A percentile compares a stretch with the other conserved stretches of the same genome.
Evolutionary conservation across 2,329 filamentous ascomycete species (phyloP).

Genomic region (Ceratocystis eucalypticola): DNA sequence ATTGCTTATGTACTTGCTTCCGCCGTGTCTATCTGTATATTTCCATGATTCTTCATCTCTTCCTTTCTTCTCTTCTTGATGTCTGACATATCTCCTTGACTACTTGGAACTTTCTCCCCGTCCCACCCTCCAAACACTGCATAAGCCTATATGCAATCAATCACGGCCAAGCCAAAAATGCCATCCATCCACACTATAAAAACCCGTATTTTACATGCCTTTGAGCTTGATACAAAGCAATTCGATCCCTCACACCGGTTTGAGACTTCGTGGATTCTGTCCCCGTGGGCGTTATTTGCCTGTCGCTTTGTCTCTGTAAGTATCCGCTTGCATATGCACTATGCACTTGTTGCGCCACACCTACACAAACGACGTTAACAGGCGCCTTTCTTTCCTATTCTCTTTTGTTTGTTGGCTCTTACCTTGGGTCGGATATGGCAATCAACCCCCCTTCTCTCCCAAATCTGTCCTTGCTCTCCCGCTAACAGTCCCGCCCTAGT

Average conservation of each 20-base stretch:
- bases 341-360: not conserved
- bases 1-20: not conserved
- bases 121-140: not conserved
- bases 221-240: slow-evolving; percentile 30
- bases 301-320: slow-evolving; percentile 42
- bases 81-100: no score
- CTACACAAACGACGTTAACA: no score
- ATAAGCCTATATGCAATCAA: not conserved
- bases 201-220: slow-evolving; percentile 21
- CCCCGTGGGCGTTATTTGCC: slow-evolving; percentile 47
- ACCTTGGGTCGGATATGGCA: not conserved
- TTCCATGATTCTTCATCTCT: not conserved
- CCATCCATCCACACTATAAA: not conserved
- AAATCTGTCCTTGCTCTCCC: no score
- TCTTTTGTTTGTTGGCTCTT: not conserved
- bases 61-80: not conserved
- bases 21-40: not conserved
- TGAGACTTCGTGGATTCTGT: slow-evolving; percentile 69
- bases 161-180: not conserved
- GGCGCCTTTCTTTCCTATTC: no score
- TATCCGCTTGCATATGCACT: slow-evolving; percentile 20
- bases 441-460: no score
- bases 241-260: slow-evolving; percentile 52
- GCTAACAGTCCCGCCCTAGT: slow-evolving; percentile 25
- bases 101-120: not conserved